phyloP scores from a whole-genome alignment of 495 filamentous ascomycete genomes.

The Podospora pseudocomata region DNA sequence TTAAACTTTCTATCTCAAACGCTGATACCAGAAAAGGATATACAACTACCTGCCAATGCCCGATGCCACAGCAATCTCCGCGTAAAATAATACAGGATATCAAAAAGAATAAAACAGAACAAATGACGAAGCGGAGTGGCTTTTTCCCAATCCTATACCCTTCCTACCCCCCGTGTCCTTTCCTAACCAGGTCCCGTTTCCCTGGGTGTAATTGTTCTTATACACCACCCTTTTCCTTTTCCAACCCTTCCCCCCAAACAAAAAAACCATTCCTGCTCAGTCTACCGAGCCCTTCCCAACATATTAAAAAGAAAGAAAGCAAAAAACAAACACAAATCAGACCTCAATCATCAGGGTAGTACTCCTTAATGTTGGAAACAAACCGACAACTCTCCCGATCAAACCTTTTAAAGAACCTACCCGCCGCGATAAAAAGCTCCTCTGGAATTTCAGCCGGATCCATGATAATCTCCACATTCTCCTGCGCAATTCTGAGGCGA shows the following conservation, averaged over 20 bases:
- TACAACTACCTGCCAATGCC: not conserved
- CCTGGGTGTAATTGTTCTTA: too few species aligned
- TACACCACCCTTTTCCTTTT: not conserved
- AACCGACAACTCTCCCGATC: constrained; percentile 62
- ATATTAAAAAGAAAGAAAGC: not conserved
- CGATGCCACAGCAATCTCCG: not conserved
- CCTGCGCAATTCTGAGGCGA: constrained; percentile 76
- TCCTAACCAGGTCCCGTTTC: not conserved
- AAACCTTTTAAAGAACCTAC: constrained; percentile 87
- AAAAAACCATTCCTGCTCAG: not conserved
- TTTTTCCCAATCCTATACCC: not conserved
- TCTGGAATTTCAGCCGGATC: constrained; percentile 42
- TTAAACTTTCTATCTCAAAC: not conserved
- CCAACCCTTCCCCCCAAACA: not conserved
- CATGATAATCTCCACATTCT: constrained; percentile 69
- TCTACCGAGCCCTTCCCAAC: not conserved
- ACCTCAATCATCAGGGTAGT: constrained; percentile 77
- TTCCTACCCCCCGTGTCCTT: not conserved
- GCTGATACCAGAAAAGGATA: not conserved
- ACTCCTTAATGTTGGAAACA: constrained; percentile 79
- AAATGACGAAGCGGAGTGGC: not conserved
- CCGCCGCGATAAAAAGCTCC: constrained; percentile 65
- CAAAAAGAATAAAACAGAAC: not conserved
- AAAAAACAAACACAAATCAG: not conserved
- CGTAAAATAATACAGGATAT: not conserved